Evolutionary conservation across 805 yeast genomes (phyloP).

Genomic region (Starmera quercuum): DNA sequence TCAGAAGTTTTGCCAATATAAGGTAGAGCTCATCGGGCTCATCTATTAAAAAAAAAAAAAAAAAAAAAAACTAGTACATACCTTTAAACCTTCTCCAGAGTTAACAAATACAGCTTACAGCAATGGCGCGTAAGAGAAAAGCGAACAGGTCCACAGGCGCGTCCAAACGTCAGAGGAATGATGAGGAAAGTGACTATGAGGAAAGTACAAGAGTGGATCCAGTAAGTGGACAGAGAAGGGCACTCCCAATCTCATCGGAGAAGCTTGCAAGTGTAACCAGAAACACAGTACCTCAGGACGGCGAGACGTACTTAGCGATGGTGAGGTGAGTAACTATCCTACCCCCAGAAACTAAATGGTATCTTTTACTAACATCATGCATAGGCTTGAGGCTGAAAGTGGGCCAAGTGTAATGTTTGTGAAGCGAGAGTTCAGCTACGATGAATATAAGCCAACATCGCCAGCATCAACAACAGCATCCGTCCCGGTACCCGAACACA

Average conservation of each 20-base stretch:
- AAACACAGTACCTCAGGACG: slow-evolving; percentile 1
- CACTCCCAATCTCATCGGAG: slow-evolving; percentile 1
- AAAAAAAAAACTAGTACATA: too few relatives aligned
- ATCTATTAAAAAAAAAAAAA: too few relatives aligned
- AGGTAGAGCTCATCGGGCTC: too few relatives aligned
- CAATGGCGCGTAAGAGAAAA: not conserved
- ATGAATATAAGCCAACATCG: not conserved
- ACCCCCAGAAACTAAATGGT: not conserved
- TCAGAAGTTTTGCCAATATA: too few relatives aligned
- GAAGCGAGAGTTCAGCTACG: not conserved
- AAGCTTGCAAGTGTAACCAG: not conserved
- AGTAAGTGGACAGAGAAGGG: not conserved
- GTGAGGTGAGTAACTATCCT: not conserved
- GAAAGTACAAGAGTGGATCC: not conserved
- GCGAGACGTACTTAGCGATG: slow-evolving; percentile 1
- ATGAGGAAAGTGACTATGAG: not conserved
- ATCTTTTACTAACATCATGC: not conserved
- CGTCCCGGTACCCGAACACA: too few relatives aligned
- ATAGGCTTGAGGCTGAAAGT: slow-evolving; percentile 1
- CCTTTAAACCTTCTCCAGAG: too few relatives aligned
- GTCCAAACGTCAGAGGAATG: too few relatives aligned
- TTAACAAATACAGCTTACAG: too few relatives aligned
- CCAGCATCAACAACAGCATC: too few relatives aligned
- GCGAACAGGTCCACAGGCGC: not conserved
- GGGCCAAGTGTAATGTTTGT: slow-evolving; percentile 1